Evolutionary conservation across 2,329 filamentous ascomycete species (phyloP).

Genomic region (Sarocladium kiliense): DNA sequence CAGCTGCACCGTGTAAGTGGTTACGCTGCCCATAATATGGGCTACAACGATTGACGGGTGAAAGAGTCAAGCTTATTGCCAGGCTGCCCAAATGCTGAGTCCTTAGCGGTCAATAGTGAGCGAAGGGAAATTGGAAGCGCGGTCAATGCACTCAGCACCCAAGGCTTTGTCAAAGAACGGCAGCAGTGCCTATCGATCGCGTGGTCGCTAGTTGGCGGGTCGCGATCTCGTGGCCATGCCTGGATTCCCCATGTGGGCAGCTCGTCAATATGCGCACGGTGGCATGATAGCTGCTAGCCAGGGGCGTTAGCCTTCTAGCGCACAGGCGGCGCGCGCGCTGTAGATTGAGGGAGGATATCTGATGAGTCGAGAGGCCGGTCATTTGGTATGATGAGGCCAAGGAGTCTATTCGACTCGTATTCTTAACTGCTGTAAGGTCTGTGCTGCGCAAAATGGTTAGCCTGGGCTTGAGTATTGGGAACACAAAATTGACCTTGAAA

Average conservation of each 20-base stretch:
- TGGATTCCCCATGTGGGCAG: background rate
- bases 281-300: background rate
- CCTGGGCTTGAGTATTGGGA: background rate
- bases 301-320: background rate
- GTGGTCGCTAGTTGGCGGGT: conserved; percentile 2
- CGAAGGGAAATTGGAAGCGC: conserved; percentile 4
- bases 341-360: background rate
- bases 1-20: background rate
- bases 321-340: background rate
- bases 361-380: background rate
- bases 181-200: background rate
- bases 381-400: background rate
- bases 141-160: background rate
- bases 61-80: background rate
- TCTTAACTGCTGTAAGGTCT: background rate
- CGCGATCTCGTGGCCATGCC: conserved; percentile 3
- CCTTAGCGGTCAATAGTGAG: background rate
- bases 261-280: conserved; percentile 3
- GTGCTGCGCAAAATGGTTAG: background rate
- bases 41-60: background rate
- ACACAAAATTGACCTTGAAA: too few species aligned
- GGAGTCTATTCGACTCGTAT: background rate
- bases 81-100: background rate
- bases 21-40: background rate
- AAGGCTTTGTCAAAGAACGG: background rate